These are phyloP conservation scores for Acmispon strigosus DNA, from an alignment of 306 rosid species.

Conservation along the genomic window DNA sequence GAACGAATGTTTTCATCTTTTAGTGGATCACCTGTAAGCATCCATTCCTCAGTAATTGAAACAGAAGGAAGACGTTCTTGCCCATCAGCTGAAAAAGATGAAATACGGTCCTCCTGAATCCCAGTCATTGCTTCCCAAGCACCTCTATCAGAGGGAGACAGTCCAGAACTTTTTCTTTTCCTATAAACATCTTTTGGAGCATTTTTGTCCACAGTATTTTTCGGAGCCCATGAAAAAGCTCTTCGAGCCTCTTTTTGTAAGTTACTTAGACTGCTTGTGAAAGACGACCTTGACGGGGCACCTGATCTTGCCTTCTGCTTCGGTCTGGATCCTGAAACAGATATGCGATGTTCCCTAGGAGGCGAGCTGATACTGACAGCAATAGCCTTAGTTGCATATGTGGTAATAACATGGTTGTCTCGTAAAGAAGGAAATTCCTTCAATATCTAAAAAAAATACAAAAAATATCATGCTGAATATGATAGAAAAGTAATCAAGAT, in stretches of 20 bases:
- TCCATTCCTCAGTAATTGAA: constrained; percentile 93
- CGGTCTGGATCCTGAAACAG: constrained; percentile 73
- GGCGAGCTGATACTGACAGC: constrained; percentile 74
- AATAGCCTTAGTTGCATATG: constrained; percentile 81
- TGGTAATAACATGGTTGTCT: constrained; percentile 65
- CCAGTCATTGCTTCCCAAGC: constrained; percentile 99
- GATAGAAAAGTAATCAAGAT: constrained; percentile 10
- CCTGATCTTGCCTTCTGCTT: constrained; percentile 77
- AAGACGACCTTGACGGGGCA: constrained; percentile 55
- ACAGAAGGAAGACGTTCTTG: constrained; percentile 89
- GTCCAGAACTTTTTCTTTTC: constrained; percentile 95
- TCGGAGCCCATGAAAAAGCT: constrained; percentile 97
- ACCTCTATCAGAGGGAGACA: constrained; percentile 83
- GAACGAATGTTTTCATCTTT: constrained; percentile 76
- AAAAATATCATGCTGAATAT: constrained; percentile 2
- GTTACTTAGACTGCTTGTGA: constrained; percentile 82
- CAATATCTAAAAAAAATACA: constrained; percentile 53
- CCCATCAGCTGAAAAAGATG: constrained; percentile 72
- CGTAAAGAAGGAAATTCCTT: constrained; percentile 87
- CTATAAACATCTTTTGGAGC: constrained; percentile 80
- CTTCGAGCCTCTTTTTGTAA: constrained; percentile 94
- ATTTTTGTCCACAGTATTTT: constrained; percentile 62
- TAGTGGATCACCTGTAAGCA: constrained; percentile 74
- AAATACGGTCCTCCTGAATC: constrained; percentile 83
- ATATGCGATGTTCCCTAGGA: constrained; percentile 80